These are phyloP conservation scores for Dactylorhiza incarnata DNA, from an alignment of 106 monocot species.

Conservation along the genomic window DNA sequence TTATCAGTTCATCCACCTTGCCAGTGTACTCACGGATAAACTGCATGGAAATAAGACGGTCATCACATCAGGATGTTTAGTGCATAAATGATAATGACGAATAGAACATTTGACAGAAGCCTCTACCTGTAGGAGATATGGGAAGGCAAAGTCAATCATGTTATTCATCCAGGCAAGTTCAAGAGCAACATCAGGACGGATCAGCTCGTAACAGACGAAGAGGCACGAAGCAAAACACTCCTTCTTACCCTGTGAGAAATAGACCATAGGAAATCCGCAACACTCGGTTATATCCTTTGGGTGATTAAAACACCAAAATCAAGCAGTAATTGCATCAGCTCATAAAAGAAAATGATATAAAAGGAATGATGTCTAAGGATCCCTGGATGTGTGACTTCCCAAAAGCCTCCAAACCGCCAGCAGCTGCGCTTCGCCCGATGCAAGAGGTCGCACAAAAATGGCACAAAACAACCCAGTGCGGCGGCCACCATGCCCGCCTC, in stretches of 20 bases:
- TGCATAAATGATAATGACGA: neutral
- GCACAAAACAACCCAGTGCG: too few species aligned
- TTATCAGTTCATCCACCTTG: slow-evolving; percentile 91
- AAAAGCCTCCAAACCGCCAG: too few species aligned
- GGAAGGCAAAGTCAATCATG: slow-evolving; percentile 94
- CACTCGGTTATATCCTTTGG: neutral
- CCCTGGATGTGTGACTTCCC: too few species aligned
- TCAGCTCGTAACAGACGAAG: slow-evolving; percentile 94
- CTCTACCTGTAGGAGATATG: slow-evolving; percentile 81
- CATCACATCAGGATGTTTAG: neutral
- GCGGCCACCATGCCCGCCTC: too few species aligned
- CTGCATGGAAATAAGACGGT: slow-evolving; percentile 20
- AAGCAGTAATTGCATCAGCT: too few species aligned
- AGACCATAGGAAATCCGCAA: neutral
- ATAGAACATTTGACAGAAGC: neutral
- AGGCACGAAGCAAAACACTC: slow-evolving; percentile 98
- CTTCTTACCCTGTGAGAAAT: slow-evolving; percentile 84
- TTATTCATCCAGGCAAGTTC: slow-evolving; percentile 99
- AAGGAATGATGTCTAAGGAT: too few species aligned
- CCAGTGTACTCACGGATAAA: slow-evolving; percentile 90
- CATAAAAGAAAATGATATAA: too few species aligned
- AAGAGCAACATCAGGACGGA: slow-evolving; percentile 85
- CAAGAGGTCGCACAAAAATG: too few species aligned
- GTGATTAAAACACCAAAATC: neutral
- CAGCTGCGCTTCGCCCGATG: too few species aligned